Base-by-base conservation (phyloP, 2,329 filamentous ascomycete species). In the Penicillium sp. region DNA sequence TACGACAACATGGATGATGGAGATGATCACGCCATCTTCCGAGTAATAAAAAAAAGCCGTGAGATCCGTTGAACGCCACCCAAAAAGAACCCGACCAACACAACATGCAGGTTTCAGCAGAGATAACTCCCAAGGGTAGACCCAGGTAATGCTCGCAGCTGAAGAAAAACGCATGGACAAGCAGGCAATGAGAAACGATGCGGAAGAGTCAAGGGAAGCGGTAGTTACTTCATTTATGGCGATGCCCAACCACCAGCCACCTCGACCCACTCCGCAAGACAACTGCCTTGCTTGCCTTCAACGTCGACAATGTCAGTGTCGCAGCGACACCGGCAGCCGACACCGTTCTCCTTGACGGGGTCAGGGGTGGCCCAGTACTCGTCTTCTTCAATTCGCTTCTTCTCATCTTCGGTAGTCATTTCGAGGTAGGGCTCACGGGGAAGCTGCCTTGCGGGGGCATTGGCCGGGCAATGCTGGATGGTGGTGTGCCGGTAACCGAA, bases 401-500 rank as follows among this genome's bases (percentile, higher is more conserved):
- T 92, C 72, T 93, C 88, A 64, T 96, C 90, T 14, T 82, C 69
- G 0, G 91, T 96, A 16, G 91, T 95, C 79, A 79, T 86, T 75
- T 97, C 92, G 16, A 96, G 85, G 72, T 83, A 97, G 1, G 91
- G 92, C 52, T 87, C 83, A 56, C 92, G 86, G 4, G 89, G 86
- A 44, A 96, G 83, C 77, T 99, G 95, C 48, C 91, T 88, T 13
- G 89, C 88, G 0, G 93, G 95, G 3, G 95, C 95, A 72, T 99
- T 99, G 54, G 93, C 92, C 1, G 95, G 95, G 70, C 95, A 99
- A 77, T 99, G 95, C 78, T 98, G 93, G 71, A 99, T 99, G 3
- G 95, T 99, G 7, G 95, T 99, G 77, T 99, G 95, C 71, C 95
- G 87, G 79, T 99, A 99, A 54, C 95, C 95, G 77, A 98, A 93